Evolutionary conservation across 2,329 filamentous ascomycete genomes (phyloP).

Genomic region (Trichophyton verrucosum): DNA sequence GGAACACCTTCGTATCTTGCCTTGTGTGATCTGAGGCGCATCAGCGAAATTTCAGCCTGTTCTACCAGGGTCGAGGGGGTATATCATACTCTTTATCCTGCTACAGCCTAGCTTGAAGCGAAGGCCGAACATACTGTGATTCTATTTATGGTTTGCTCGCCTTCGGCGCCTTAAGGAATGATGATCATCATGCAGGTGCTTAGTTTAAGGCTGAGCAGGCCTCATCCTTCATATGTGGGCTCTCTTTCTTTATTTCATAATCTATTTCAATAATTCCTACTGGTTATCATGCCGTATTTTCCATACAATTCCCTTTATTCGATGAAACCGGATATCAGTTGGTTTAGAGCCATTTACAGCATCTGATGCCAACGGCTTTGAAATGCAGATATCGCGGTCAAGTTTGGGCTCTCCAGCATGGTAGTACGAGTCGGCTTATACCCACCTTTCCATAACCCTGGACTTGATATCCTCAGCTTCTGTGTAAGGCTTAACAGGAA

Average conservation of each 20-base stretch:
- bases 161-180: background rate
- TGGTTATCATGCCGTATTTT: background rate
- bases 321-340: background rate
- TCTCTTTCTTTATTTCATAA: background rate
- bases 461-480: background rate
- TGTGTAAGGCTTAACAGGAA: background rate
- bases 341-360: background rate
- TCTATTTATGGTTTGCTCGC: conserved; percentile 1
- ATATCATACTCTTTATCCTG: too few relatives aligned
- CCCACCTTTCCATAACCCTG: background rate
- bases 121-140: background rate
- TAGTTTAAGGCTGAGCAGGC: background rate
- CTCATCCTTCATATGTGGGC: background rate
- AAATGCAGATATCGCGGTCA: background rate
- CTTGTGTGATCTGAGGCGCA: background rate
- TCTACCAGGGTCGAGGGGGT: background rate
- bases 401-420: background rate
- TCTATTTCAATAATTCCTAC: background rate
- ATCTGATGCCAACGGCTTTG: background rate
- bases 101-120: too few relatives aligned
- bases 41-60: background rate
- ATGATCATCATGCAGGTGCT: background rate
- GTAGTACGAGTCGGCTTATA: background rate
- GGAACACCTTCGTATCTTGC: too few relatives aligned
- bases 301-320: background rate